phyloP scores from a whole-genome alignment of 805 yeast genomes.

The Candida loeiensis region DNA sequence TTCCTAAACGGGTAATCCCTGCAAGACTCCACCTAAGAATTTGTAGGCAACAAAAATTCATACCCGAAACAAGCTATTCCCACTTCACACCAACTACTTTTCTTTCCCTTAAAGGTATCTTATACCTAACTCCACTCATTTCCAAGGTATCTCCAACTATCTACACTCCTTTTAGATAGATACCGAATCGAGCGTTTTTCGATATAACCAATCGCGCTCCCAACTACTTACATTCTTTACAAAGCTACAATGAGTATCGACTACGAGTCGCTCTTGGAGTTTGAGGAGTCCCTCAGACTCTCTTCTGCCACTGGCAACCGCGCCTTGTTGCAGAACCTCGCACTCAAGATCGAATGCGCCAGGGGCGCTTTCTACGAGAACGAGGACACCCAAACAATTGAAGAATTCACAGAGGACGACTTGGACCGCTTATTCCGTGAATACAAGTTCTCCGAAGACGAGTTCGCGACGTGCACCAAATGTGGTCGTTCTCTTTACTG shows the following conservation, averaged over 20 bases:
- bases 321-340: constrained; percentile 24
- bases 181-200: not conserved
- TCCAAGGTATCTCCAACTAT: constrained; percentile 9
- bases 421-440: constrained; percentile 14
- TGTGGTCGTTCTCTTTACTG: constrained; percentile 25
- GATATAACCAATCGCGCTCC: not conserved
- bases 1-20: not conserved
- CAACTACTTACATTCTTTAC: constrained; percentile 1
- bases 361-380: constrained; percentile 14
- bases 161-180: constrained; percentile 10
- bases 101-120: constrained; percentile 6
- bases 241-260: constrained; percentile 12
- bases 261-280: constrained; percentile 29
- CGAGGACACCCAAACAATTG: constrained; percentile 9
- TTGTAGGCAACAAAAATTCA: not conserved
- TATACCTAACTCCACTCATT: not conserved
- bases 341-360: constrained; percentile 23
- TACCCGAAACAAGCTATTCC: constrained; percentile 1
- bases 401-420: constrained; percentile 15
- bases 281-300: constrained; percentile 30
- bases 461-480: constrained; percentile 29
- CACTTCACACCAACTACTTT: constrained; percentile 5
- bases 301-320: constrained; percentile 14
- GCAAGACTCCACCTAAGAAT: not conserved
- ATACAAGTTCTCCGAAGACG: constrained; percentile 26